phyloP scores from a whole-genome alignment of 192 early-diverging fungal genomes.

The Globomyces pollinis-pini region DNA sequence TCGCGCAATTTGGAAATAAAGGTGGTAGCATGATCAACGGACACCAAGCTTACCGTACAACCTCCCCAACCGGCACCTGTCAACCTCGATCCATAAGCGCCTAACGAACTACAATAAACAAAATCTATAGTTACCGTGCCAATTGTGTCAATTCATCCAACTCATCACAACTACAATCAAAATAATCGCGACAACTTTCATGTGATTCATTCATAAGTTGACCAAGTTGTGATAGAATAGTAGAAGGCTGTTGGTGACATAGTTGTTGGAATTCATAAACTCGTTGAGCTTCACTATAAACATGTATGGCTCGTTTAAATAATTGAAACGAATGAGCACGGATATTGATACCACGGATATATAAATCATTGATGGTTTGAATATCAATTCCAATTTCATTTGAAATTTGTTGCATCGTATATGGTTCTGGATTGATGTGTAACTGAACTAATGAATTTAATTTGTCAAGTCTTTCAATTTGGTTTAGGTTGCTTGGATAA shows the following conservation, averaged over 20 bases:
- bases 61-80: constrained; percentile 95
- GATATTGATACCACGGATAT: constrained; percentile 46
- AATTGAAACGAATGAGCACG: constrained; percentile 63
- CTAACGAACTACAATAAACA: constrained; percentile 25
- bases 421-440: constrained; percentile 16
- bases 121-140: constrained; percentile 7
- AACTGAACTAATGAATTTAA: constrained; percentile 10
- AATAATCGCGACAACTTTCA: constrained; percentile 67
- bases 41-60: constrained; percentile 73
- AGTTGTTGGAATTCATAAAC: constrained; percentile 64
- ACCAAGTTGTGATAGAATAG: constrained; percentile 53
- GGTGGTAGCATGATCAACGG: constrained; percentile 44
- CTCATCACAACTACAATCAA: constrained; percentile 78
- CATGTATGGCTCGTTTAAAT: constrained; percentile 73
- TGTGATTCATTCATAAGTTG: constrained; percentile 86
- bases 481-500: background rate
- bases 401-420: constrained; percentile 27
- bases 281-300: constrained; percentile 69
- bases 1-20: constrained; percentile 61
- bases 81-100: constrained; percentile 74
- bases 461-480: constrained; percentile 1
- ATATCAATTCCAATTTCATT: constrained; percentile 23
- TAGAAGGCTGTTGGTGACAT: constrained; percentile 33
- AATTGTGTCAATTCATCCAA: constrained; percentile 61
- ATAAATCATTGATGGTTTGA: constrained; percentile 26